Evolutionary conservation across 169 alveolate genomes (phyloP).

Genomic region (Plasmodium knowlesi): DNA sequence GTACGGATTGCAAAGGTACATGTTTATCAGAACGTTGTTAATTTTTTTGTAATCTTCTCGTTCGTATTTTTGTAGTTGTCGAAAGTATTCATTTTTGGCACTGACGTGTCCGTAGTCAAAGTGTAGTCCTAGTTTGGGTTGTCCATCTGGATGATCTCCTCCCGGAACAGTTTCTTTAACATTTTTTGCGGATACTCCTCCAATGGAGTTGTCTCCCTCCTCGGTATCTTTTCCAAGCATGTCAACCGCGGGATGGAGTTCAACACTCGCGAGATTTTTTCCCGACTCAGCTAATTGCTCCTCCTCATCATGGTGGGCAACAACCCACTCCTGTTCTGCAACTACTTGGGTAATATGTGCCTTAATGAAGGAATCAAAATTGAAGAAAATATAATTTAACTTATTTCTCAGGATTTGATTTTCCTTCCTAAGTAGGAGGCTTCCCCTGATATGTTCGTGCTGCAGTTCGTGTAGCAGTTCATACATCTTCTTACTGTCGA

Average conservation of each 20-base stretch:
- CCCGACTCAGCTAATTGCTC: background rate
- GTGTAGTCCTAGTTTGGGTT: conserved; percentile 9
- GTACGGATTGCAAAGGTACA: conserved; percentile 72
- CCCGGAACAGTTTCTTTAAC: background rate
- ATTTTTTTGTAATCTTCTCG: conserved; percentile 26
- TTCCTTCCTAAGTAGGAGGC: conserved; percentile 35
- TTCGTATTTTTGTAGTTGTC: conserved; percentile 54
- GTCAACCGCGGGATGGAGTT: background rate
- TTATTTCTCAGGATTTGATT: conserved; percentile 52
- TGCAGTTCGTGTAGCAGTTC: conserved; percentile 5
- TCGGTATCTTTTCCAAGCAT: background rate
- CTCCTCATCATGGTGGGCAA: background rate
- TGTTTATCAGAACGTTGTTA: conserved; percentile 47
- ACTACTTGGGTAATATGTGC: conserved; percentile 9
- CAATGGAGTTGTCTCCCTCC: background rate
- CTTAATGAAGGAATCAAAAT: conserved; percentile 40
- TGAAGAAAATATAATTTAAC: conserved; percentile 57
- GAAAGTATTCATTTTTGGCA: conserved; percentile 58
- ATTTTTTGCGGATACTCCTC: background rate
- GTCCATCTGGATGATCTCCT: background rate
- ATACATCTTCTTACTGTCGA: conserved; percentile 9
- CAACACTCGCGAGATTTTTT: background rate
- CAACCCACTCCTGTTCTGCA: background rate
- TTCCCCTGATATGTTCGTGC: conserved; percentile 16
- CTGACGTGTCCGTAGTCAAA: conserved; percentile 39